Evolutionary conservation across 139 green algal species (phyloP), one percentile per base, ranked within the genome.

Genomic region (Tetraselmis chui): DNA sequence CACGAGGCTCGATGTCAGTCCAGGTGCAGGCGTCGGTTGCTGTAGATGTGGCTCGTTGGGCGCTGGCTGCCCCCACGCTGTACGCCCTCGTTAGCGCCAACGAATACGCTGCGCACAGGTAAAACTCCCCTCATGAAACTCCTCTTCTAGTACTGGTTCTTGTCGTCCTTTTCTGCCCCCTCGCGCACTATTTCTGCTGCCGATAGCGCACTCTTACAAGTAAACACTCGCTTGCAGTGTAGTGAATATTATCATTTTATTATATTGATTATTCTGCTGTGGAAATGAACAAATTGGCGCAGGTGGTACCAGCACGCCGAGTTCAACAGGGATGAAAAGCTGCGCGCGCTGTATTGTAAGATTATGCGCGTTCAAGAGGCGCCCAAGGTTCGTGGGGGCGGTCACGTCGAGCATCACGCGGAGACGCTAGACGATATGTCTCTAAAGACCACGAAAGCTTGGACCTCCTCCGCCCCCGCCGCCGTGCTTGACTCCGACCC

Each of bases 371-470:
- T 31, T 28, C 24, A 78, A 23, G 59, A 58, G 1, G 83, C 74
- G 78, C 78, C 78, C 11, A 83, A 83, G 83, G 28, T 81, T 18
- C 27, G 75, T 25, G 83, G 83, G 59, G 83, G 83, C 30, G 83
- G 83, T 26, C 83, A 86, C 83, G 75, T 86, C 79, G 83, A 86
- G 59, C 83, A 86, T 28, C 83, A 86, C 75, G 78, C 78, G 2
- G 83, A 86, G 31, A 86, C 83, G 22, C 78, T 83, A 1, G 83
- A 86, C 78, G 83, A 86, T 59, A 86, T 86, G 83, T 74, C 25
- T n/a, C 67, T 86, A 18, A 76, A 59, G 59, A 76, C 59, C 18
- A 31, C 81, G 11, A 22, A 26, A 1, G 59, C 74, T 59, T 86
- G 83, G 83, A 28, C 79, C 23, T 30, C 74, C 23, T 75, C 59